Percentiles rank a stretch among this genome's conserved stretches.
Evolutionary conservation across 2,329 filamentous ascomycete species (phyloP).

Genomic region (Venturia aucupariae): DNA sequence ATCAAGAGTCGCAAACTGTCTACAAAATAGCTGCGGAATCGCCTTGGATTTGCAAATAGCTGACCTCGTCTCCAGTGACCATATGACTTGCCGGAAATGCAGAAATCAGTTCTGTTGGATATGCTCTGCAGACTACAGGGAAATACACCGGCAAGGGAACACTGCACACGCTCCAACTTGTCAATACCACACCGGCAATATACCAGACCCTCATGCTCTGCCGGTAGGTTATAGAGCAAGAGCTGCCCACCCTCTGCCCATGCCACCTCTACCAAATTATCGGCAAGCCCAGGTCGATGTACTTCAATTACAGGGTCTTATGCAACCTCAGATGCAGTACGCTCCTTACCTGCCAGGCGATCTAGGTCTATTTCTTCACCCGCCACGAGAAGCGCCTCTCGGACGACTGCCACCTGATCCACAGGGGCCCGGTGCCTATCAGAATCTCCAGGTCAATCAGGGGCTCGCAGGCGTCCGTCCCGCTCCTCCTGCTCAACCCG

Average conservation of each 20-base stretch:
- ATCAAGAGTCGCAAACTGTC: background rate
- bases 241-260: background rate
- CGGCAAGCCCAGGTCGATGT: too few species aligned
- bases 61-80: background rate
- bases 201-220: background rate
- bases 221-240: background rate
- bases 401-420: background rate
- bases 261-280: background rate
- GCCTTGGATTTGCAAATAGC: background rate
- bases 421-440: background rate
- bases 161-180: background rate
- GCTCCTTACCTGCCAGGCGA: background rate
- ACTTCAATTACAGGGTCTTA: background rate
- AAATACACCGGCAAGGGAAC: conserved; percentile 11
- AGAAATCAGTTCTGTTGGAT: conserved; percentile 7
- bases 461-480: background rate
- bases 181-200: background rate
- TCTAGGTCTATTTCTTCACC: too few species aligned
- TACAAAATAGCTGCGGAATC: background rate
- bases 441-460: background rate
- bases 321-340: background rate
- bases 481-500: background rate
- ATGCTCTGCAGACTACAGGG: conserved; percentile 4
- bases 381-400: too few species aligned
- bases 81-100: conserved; percentile 2